Conservation (phyloP, 2,329 filamentous ascomycete genomes). For the Nemania bipapillata region DNA sequence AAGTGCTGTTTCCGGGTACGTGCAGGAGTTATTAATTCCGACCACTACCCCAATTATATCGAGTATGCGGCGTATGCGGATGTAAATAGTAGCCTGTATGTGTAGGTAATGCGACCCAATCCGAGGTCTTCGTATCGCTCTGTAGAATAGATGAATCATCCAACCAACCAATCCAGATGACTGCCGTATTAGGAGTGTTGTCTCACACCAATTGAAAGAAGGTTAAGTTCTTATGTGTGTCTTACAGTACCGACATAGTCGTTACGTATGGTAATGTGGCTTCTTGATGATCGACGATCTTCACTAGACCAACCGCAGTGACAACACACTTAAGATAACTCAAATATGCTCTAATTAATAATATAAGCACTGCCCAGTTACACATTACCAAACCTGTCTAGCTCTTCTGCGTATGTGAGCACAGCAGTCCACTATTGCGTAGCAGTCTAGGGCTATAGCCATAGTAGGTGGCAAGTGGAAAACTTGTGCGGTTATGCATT, state of each 20-base stretch:
- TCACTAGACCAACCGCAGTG: not conserved
- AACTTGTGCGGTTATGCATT: not conserved
- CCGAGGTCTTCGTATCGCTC: not conserved
- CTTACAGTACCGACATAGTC: too few species aligned
- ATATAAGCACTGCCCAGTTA: not conserved
- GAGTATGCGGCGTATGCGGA: too few species aligned
- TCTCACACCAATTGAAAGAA: not conserved
- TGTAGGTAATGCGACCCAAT: not conserved
- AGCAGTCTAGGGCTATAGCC: not conserved
- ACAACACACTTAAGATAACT: not conserved
- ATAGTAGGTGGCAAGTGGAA: not conserved
- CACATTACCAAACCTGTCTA: not conserved
- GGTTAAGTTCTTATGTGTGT: not conserved
- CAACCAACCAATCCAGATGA: not conserved
- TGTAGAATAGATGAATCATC: not conserved
- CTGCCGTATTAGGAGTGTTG: not conserved
- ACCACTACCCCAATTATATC: not conserved
- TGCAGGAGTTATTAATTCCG: not conserved
- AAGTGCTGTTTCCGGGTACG: not conserved
- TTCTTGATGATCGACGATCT: slow-evolving; percentile 2
- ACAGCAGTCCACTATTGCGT: too few species aligned
- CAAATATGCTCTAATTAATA: not conserved
- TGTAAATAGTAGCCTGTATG: not conserved
- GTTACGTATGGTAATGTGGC: not conserved
- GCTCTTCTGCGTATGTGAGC: not conserved